These are phyloP conservation scores for Quercus ilex DNA, from an alignment of 306 rosid genomes.

Conservation along the genomic window DNA sequence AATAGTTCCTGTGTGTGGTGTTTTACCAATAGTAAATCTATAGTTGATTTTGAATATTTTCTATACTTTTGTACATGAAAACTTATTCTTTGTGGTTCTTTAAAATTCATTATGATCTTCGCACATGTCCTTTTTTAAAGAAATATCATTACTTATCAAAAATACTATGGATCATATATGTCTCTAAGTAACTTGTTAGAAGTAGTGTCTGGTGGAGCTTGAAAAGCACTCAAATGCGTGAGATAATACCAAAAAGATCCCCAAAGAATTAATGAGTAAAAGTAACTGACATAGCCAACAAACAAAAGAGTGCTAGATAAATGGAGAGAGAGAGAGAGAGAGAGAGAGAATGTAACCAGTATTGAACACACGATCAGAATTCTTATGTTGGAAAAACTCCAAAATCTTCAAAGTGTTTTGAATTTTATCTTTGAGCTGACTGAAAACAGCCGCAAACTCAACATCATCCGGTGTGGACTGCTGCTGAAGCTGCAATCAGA, in stretches of 20 bases:
- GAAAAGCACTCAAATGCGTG: not conserved
- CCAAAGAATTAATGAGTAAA: not conserved
- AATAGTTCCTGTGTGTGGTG: too few species aligned
- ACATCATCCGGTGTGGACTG: slow-evolving; percentile 45
- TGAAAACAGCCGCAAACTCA: slow-evolving; percentile 41
- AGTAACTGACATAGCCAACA: not conserved
- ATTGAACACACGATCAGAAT: slow-evolving; percentile 82
- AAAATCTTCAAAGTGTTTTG: slow-evolving; percentile 42
- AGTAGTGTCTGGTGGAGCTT: not conserved
- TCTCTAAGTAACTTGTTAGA: not conserved
- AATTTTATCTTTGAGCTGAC: slow-evolving; percentile 54
- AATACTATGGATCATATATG: not conserved
- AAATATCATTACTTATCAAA: too few species aligned
- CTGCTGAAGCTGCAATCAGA: slow-evolving; percentile 61
- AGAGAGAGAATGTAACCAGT: slow-evolving; percentile 47
- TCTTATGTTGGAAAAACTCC: slow-evolving; percentile 75
- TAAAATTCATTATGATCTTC: too few species aligned
- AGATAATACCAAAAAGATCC: not conserved
- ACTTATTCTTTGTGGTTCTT: too few species aligned
- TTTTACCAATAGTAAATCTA: too few species aligned
- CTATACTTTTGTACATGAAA: too few species aligned
- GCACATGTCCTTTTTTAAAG: too few species aligned
- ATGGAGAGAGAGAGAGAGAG: slow-evolving; percentile 1
- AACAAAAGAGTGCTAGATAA: not conserved
- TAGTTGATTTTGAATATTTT: too few species aligned